phyloP scores from a whole-genome alignment of 495 filamentous ascomycete species.

The Letharia lupina region DNA sequence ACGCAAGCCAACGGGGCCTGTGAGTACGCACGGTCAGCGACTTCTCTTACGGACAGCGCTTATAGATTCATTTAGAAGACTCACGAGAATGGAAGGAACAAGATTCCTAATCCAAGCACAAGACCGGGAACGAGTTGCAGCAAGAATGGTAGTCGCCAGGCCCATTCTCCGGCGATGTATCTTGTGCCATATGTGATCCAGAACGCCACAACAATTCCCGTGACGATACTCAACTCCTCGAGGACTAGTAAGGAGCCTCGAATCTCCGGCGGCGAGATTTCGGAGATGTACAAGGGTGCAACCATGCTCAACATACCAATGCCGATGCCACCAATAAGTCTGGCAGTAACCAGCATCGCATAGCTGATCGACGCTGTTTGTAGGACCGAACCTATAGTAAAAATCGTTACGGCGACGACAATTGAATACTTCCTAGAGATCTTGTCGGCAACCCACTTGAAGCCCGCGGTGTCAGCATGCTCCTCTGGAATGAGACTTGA shows the following conservation, averaged over 20 bases:
- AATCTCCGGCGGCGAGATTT: conserved; percentile 49
- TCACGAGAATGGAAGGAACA: conserved; percentile 42
- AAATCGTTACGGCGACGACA: conserved; percentile 47
- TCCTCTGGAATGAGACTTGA: background rate
- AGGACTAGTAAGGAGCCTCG: conserved; percentile 45
- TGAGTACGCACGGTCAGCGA: background rate
- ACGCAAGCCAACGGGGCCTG: conserved; percentile 42
- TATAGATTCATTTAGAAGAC: background rate
- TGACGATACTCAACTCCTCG: conserved; percentile 48
- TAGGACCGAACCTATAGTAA: conserved; percentile 45
- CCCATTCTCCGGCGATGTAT: conserved; percentile 44
- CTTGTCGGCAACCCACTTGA: conserved; percentile 46
- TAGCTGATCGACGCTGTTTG: conserved; percentile 49
- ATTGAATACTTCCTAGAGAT: conserved; percentile 51
- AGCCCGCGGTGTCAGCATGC: background rate
- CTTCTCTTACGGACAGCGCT: background rate
- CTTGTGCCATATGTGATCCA: conserved; percentile 51
- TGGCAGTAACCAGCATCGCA: conserved; percentile 49
- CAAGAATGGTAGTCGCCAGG: conserved; percentile 44
- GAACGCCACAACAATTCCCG: conserved; percentile 49
- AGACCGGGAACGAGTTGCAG: conserved; percentile 44
- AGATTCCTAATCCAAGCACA: conserved; percentile 38
- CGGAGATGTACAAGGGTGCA: conserved; percentile 47
- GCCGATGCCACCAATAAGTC: conserved; percentile 53
- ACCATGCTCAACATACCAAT: conserved; percentile 52